Conservation (phyloP, 495 filamentous ascomycete species). For the Penicillium alfredii region DNA sequence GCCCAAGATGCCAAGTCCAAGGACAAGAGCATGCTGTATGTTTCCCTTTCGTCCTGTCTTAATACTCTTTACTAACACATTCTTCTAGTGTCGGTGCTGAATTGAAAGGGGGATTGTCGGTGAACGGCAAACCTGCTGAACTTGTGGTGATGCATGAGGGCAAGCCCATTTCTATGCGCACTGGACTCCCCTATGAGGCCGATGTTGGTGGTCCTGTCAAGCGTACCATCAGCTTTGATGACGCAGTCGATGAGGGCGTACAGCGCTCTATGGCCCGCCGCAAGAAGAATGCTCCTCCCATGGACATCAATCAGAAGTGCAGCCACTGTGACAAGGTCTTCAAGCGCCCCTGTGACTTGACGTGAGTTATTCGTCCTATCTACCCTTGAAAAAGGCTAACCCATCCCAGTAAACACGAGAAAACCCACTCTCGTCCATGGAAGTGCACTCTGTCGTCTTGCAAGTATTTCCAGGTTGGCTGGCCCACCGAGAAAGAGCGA, state of each 20-base stretch:
- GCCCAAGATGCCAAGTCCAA: constrained; percentile 9
- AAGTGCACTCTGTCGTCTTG: constrained; percentile 77
- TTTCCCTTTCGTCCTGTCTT: neutral
- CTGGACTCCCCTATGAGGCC: constrained; percentile 45
- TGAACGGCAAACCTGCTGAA: constrained; percentile 71
- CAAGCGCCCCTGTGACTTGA: constrained; percentile 86
- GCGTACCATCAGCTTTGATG: constrained; percentile 53
- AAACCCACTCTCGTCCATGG: constrained; percentile 93
- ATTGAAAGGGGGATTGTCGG: constrained; percentile 67
- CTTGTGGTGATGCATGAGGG: constrained; percentile 74
- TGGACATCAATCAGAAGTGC: constrained; percentile 71
- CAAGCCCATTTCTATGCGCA: constrained; percentile 67
- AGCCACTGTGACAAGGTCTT: constrained; percentile 82
- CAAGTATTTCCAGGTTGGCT: constrained; percentile 82
- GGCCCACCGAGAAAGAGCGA: constrained; percentile 96
- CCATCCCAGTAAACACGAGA: constrained; percentile 71
- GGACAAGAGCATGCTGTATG: constrained; percentile 4
- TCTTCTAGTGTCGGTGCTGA: constrained; percentile 59
- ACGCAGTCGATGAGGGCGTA: constrained; percentile 59
- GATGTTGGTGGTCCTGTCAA: constrained; percentile 48
- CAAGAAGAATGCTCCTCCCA: constrained; percentile 68
- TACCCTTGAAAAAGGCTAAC: constrained; percentile 17
- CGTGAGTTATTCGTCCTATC: constrained; percentile 27
- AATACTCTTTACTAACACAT: constrained; percentile 1
- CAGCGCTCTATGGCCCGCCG: constrained; percentile 84